phyloP scores from a whole-genome alignment of 2,329 filamentous ascomycete species.

The Pseudogymnoascus sp. region DNA sequence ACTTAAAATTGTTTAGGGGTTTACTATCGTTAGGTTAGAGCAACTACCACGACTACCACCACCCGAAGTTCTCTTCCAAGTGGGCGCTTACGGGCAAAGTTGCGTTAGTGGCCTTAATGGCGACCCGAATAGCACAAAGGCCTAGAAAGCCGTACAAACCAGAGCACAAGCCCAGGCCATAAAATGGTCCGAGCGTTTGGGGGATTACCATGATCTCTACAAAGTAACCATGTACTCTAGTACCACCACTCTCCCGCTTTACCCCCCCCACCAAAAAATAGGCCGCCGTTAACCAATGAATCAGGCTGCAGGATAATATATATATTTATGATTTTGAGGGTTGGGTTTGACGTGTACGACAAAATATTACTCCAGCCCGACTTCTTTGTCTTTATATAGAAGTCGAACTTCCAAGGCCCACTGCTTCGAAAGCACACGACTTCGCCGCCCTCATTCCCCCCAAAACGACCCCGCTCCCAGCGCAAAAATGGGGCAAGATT shows the following conservation, averaged over 20 bases:
- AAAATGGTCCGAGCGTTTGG: not conserved
- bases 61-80: not conserved
- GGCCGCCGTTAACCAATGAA: not conserved
- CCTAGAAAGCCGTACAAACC: not conserved
- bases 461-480: not conserved
- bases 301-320: not conserved
- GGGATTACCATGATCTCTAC: not conserved
- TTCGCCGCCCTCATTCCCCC: not conserved
- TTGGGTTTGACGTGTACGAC: not conserved
- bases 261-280: not conserved
- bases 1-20: not conserved
- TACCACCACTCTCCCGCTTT: not conserved
- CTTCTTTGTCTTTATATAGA: not conserved
- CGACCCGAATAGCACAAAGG: not conserved
- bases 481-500: conserved; percentile 76
- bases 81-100: not conserved
- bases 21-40: not conserved
- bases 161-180: not conserved
- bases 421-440: not conserved
- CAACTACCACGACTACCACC: not conserved
- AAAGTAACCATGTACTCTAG: not conserved
- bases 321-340: not conserved
- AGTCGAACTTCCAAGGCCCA: not conserved
- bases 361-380: not conserved
- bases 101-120: not conserved